Percentiles rank a stretch among this genome's conserved stretches.
Evolutionary conservation across 1,284 basidiomycete species (phyloP).

Genomic region (Ceratobasidium sp.): DNA sequence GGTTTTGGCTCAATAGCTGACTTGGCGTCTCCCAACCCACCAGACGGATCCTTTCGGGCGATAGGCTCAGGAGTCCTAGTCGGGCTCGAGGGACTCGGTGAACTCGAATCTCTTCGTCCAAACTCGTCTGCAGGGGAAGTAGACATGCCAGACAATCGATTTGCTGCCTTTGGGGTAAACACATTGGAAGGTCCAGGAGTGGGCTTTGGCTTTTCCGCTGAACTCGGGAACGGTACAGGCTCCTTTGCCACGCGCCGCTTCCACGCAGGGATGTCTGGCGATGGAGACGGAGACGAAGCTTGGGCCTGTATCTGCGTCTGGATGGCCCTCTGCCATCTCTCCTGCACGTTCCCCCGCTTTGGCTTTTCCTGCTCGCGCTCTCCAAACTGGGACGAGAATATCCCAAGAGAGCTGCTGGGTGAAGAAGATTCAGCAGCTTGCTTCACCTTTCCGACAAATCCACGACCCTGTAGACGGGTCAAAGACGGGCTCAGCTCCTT

Average conservation of each 20-base stretch:
- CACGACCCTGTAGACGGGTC: constrained; percentile 82
- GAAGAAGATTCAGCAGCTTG: constrained; percentile 62
- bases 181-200: neutral
- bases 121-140: constrained; percentile 24
- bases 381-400: constrained; percentile 34
- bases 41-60: constrained; percentile 13
- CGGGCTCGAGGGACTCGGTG: constrained; percentile 5
- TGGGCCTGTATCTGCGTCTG: constrained; percentile 18
- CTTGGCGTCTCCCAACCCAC: constrained; percentile 2
- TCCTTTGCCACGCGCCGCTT: constrained; percentile 20
- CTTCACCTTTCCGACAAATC: constrained; percentile 80
- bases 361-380: constrained; percentile 50
- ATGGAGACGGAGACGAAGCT: constrained; percentile 22
- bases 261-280: constrained; percentile 26
- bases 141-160: constrained; percentile 19
- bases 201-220: neutral
- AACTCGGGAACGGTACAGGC: constrained; percentile 14
- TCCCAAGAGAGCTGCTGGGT: constrained; percentile 23
- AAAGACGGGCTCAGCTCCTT: constrained; percentile 85
- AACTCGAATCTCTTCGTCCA: constrained; percentile 24
- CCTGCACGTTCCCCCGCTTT: constrained; percentile 66
- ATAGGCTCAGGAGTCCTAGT: constrained; percentile 55
- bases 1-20: constrained; percentile 56
- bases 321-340: constrained; percentile 69
- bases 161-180: constrained; percentile 7